Percentiles rank a stretch among this genome's conserved stretches.
Conservation (phyloP, 139 green algal species). For the Chlamydomonas schloesseri region DNA sequence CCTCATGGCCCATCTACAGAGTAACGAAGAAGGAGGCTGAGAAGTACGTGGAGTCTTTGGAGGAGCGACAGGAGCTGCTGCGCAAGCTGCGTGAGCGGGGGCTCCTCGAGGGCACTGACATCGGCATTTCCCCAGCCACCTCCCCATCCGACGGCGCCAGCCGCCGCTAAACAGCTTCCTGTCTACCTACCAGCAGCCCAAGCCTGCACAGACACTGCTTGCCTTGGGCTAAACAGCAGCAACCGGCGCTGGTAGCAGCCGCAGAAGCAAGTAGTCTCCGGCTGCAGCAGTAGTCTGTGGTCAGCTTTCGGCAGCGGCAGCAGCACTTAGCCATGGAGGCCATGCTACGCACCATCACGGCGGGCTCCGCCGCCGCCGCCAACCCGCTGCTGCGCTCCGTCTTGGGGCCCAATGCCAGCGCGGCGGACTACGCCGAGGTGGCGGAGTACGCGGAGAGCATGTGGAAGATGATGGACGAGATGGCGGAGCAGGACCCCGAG, state of each 20-base stretch:
- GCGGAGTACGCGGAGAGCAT: background rate
- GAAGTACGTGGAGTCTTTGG: background rate
- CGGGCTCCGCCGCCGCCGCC: constrained; percentile 11
- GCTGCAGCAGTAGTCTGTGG: too few species aligned
- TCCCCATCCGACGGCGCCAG: too few species aligned
- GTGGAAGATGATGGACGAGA: constrained; percentile 24
- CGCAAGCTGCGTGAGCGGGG: constrained; percentile 18
- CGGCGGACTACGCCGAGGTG: background rate
- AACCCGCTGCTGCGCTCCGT: constrained; percentile 33
- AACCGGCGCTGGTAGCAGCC: background rate
- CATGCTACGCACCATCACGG: constrained; percentile 30
- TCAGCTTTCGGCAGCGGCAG: constrained; percentile 2
- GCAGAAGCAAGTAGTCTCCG: too few species aligned
- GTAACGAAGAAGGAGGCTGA: constrained; percentile 43
- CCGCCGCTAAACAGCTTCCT: too few species aligned
- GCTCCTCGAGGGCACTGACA: background rate
- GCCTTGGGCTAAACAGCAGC: too few species aligned
- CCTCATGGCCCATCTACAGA: background rate
- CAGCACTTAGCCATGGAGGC: background rate
- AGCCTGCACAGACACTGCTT: too few species aligned
- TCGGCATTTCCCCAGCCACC: too few species aligned
- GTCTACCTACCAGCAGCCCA: too few species aligned
- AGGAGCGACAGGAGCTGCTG: constrained; percentile 24
- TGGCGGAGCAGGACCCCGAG: constrained; percentile 20
- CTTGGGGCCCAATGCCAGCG: constrained; percentile 6